A percentile compares a stretch with the other conserved stretches of the same genome.
phyloP scores from a whole-genome alignment of 805 yeast species.

The Crinitomyces ghanaensis region DNA sequence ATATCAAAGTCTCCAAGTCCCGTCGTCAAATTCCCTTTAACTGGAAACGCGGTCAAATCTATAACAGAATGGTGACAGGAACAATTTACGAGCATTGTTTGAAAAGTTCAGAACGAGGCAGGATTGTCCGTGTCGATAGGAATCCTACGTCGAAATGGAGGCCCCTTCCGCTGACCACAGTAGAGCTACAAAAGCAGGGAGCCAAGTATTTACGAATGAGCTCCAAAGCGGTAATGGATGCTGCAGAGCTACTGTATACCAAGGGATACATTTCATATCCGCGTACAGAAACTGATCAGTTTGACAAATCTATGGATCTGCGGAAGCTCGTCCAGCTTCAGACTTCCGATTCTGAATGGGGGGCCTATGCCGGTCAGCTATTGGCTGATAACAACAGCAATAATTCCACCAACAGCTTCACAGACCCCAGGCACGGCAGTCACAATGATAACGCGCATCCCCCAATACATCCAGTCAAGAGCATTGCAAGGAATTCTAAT shows the following conservation, averaged over 20 bases:
- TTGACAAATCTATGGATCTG: constrained; percentile 69
- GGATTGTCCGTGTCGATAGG: constrained; percentile 38
- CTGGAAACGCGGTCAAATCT: constrained; percentile 68
- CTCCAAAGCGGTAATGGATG: constrained; percentile 64
- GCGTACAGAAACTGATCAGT: constrained; percentile 90
- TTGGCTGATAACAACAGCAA: constrained; percentile 2
- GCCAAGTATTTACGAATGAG: constrained; percentile 60
- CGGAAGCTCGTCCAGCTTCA: constrained; percentile 52
- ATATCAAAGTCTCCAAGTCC: constrained; percentile 31
- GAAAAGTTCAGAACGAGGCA: constrained; percentile 35
- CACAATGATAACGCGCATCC: constrained; percentile 96
- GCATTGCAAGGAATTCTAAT: constrained; percentile 15
- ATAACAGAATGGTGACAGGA: constrained; percentile 57
- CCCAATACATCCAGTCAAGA: constrained; percentile 79
- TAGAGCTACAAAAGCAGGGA: constrained; percentile 81
- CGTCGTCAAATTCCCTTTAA: constrained; percentile 30
- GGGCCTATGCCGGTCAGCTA: constrained; percentile 43
- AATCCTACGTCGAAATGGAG: constrained; percentile 65
- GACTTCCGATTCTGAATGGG: constrained; percentile 49
- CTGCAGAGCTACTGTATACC: constrained; percentile 78
- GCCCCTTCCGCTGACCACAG: constrained; percentile 90
- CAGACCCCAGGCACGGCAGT: constrained; percentile 66
- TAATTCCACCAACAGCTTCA: constrained; percentile 35
- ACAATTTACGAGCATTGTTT: constrained; percentile 61
- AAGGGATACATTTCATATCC: constrained; percentile 88